Evolutionary conservation across 1,284 basidiomycete species (phyloP).

Genomic region (Trametes polyzona): DNA sequence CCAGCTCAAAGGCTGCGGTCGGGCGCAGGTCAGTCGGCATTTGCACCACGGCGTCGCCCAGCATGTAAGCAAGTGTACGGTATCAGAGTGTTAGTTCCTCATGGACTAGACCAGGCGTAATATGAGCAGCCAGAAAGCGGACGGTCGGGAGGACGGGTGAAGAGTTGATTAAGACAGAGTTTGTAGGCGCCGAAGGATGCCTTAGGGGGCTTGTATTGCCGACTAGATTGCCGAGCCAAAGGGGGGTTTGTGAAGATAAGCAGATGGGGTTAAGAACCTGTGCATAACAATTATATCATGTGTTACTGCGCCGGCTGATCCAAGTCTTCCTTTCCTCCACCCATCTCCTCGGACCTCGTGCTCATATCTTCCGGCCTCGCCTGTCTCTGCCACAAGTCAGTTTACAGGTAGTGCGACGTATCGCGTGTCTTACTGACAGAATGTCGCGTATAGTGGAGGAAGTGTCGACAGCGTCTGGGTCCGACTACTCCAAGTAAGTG

Average conservation of each 20-base stretch:
- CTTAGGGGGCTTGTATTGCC: no score
- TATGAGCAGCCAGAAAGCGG: no score
- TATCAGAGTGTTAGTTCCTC: background rate
- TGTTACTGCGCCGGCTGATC: no score
- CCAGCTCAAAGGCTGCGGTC: slow-evolving; percentile 27
- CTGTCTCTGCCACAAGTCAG: background rate
- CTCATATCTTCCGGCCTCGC: background rate
- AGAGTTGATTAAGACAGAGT: no score
- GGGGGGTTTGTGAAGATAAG: no score
- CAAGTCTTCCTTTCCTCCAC: slow-evolving; percentile 1
- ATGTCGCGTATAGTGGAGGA: slow-evolving; percentile 68
- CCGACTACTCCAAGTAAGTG: slow-evolving; percentile 84
- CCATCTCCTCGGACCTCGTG: background rate
- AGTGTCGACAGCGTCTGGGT: slow-evolving; percentile 83
- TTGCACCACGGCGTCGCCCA: slow-evolving; percentile 29
- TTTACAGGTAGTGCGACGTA: background rate
- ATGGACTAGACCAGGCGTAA: background rate
- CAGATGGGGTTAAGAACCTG: no score
- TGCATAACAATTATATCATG: no score
- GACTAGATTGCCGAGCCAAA: no score
- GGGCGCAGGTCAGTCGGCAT: slow-evolving; percentile 38
- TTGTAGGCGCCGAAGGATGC: no score
- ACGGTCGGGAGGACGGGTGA: no score
- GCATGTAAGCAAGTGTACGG: slow-evolving; percentile 21
- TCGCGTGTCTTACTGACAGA: background rate